These are phyloP conservation scores for Vigna reflexopilosa DNA, from an alignment of 306 rosid genomes.

Conservation along the genomic window DNA sequence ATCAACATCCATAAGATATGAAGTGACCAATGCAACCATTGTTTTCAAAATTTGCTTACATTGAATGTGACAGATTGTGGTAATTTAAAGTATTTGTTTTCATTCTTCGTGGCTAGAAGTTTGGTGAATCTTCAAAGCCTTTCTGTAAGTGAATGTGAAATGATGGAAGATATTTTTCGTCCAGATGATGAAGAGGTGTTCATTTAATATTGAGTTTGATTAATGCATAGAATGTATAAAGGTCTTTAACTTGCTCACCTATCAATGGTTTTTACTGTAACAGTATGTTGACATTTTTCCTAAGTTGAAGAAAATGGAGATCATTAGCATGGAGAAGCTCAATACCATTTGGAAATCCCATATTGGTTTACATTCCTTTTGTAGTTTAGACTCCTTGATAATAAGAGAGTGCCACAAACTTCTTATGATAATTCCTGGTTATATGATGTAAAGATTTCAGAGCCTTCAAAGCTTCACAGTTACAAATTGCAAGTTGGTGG, in stretches of 20 bases:
- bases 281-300: conserved; percentile 23
- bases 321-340: neutral
- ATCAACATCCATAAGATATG: conserved; percentile 16
- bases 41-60: conserved; percentile 32
- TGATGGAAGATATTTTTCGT: too few species aligned
- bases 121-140: conserved; percentile 35
- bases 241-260: neutral
- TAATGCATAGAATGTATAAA: neutral
- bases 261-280: neutral
- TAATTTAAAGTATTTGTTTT: conserved; percentile 19
- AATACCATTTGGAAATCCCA: conserved; percentile 24
- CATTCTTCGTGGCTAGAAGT: conserved; percentile 25
- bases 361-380: conserved; percentile 4
- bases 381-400: neutral
- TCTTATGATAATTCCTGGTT: conserved; percentile 7
- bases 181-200: too few species aligned
- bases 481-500: neutral
- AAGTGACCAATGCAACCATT: neutral
- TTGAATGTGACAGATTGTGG: conserved; percentile 6
- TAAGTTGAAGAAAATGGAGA: conserved; percentile 14
- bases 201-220: neutral
- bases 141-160: neutral
- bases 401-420: conserved; percentile 34
- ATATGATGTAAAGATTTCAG: neutral
- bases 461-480: conserved; percentile 15